Evolutionary conservation across 2,329 filamentous ascomycete genomes (phyloP).

Genomic region (Xylaria sp.): DNA sequence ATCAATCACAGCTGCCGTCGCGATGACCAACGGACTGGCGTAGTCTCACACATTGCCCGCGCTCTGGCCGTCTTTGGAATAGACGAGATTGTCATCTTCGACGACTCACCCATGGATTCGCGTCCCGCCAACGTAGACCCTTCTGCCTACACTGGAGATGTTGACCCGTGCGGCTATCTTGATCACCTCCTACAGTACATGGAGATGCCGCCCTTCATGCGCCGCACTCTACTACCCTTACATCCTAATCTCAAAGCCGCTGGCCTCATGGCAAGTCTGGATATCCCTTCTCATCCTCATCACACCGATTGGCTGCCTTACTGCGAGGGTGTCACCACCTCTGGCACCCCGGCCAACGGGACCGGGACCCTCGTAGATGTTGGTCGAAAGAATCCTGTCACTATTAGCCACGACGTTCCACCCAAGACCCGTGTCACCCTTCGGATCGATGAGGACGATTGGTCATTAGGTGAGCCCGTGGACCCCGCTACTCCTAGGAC

Average conservation of each 20-base stretch:
- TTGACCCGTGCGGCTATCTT: slow-evolving; percentile 83
- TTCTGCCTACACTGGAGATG: slow-evolving; percentile 72
- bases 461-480: slow-evolving; percentile 67
- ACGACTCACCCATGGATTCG: slow-evolving; percentile 68
- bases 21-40: slow-evolving; percentile 78
- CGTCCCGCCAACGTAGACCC: slow-evolving; percentile 62
- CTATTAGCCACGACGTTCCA: slow-evolving; percentile 71
- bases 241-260: slow-evolving; percentile 82
- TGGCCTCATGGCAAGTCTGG: slow-evolving; percentile 78
- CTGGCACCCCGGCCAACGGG: slow-evolving; percentile 56
- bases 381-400: slow-evolving; percentile 65
- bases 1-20: slow-evolving; percentile 70
- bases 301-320: slow-evolving; percentile 82
- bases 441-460: slow-evolving; percentile 65
- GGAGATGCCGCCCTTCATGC: slow-evolving; percentile 85
- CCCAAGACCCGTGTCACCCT: slow-evolving; percentile 79
- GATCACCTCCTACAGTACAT: slow-evolving; percentile 83
- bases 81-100: slow-evolving; percentile 85
- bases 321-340: slow-evolving; percentile 78
- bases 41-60: slow-evolving; percentile 80
- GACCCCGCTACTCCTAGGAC: slow-evolving; percentile 76
- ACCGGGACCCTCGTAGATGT: slow-evolving; percentile 68
- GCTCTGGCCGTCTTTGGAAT: slow-evolving; percentile 85
- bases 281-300: slow-evolving; percentile 86
- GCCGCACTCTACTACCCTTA: slow-evolving; percentile 78